phyloP scores from a whole-genome alignment of 768 basidiomycete species.

The Sporobolomyces roseus region DNA sequence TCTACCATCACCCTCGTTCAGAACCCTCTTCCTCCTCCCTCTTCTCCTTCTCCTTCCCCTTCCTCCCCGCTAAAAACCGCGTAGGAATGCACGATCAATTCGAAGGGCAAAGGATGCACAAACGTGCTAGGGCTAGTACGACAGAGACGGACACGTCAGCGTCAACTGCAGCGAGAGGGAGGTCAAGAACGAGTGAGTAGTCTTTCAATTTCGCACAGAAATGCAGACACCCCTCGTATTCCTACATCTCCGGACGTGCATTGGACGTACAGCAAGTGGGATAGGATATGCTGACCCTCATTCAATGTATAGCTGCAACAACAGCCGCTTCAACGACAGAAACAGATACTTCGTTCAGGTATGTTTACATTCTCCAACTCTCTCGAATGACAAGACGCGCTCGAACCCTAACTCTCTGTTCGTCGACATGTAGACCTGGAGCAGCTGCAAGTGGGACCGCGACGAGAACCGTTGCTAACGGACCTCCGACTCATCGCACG shows the following conservation, averaged over 20 bases:
- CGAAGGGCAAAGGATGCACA: constrained; percentile 9
- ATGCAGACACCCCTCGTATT: too few relatives aligned
- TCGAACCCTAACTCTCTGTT: not conserved
- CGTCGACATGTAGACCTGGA: not conserved
- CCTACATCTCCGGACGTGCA: too few relatives aligned
- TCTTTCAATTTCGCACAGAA: too few relatives aligned
- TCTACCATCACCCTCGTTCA: too few relatives aligned
- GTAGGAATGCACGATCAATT: not conserved
- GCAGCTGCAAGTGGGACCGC: not conserved
- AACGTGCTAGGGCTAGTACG: constrained; percentile 8
- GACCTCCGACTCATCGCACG: constrained; percentile 7
- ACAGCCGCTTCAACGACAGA: not conserved
- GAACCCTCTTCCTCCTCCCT: not conserved
- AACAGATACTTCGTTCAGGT: not conserved
- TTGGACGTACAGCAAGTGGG: too few relatives aligned
- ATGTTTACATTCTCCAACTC: not conserved
- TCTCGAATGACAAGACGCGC: not conserved
- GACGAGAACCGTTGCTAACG: constrained; percentile 6
- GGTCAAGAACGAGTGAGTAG: not conserved
- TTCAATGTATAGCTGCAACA: not conserved
- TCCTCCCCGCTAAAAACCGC: not conserved
- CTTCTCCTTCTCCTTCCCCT: not conserved
- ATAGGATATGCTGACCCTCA: not conserved
- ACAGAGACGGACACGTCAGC: not conserved
- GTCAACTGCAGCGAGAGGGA: not conserved